Evolutionary conservation across 176 grass and related monocot species (phyloP), one percentile per base, ranked within the genome.

Genomic region (Saccharum officinarum): DNA sequence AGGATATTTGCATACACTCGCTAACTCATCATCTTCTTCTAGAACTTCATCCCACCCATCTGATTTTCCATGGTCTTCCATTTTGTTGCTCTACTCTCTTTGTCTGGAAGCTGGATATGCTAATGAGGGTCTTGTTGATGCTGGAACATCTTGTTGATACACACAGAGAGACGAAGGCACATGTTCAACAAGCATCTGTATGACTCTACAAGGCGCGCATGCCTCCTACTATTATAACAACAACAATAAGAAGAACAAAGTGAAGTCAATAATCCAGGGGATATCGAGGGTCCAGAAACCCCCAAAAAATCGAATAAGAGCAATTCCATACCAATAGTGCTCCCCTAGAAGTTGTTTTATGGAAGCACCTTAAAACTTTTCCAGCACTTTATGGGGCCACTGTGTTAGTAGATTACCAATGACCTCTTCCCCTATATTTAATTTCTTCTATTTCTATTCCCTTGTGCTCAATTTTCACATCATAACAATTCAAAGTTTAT

Each of bases 1-100:
- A 47, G 47, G 44, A 63, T 49, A 82, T 36, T 83, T 86, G 12
- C 70, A 82, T 31, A 77, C 71, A 88, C 72, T 82, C 49, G 36
- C 70, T 42, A 92, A 79, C 70, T 94, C 79, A 69, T 90, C 67
- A 64, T 42, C 79, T 73, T 95, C 87, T 84, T 88, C 90, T 14
- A 68, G 38, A 80, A 80, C 75, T 73, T 80, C 74, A 80, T 84
- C 88, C 82, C 82, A 85, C 61, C 71, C 73, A 44, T 82, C 60
- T 77, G 82, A 73, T 83, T 84, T 80, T 71, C 62, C 65, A 3
- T 75, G 79, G 9, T 64, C 69, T n/a, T 62, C 80, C 55, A 74
- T 81, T 86, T 67, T 81, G 62, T 25, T 75, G 15, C 26, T 61
- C 47, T 47, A 77, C 69, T 82, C 70, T 81, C 55, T 73, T 33